A percentile compares a stretch with the other conserved stretches of the same genome.
Conservation (phyloP, 2,329 filamentous ascomycete species). For the Penicillium psychrosexuale region DNA sequence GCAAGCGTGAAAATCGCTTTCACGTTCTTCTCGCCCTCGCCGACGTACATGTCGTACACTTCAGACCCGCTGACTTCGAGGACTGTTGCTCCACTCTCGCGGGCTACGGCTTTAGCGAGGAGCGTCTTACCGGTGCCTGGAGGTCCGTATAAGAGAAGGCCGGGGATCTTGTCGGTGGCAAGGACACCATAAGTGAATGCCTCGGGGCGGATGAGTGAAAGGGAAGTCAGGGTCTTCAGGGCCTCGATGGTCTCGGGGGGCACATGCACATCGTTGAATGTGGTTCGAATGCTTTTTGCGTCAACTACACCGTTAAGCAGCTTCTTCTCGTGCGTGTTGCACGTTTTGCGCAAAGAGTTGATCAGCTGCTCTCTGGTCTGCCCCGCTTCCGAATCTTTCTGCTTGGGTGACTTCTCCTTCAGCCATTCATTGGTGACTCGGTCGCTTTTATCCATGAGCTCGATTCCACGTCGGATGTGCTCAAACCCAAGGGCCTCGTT, state of each 20-base stretch:
- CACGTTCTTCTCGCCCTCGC: slow-evolving; percentile 94
- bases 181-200: slow-evolving; percentile 96
- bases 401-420: slow-evolving; percentile 33
- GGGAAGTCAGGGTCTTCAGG: slow-evolving; percentile 80
- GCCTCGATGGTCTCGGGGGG: slow-evolving; percentile 79
- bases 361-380: slow-evolving; percentile 43
- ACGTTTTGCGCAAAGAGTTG: slow-evolving; percentile 53
- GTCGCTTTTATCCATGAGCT: slow-evolving; percentile 43
- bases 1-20: slow-evolving; percentile 87
- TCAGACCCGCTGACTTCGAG: slow-evolving; percentile 86
- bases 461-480: slow-evolving; percentile 36
- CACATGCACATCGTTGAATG: slow-evolving; percentile 83
- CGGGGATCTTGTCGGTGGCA: slow-evolving; percentile 84
- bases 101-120: slow-evolving; percentile 62
- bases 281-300: slow-evolving; percentile 75
- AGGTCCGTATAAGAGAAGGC: slow-evolving; percentile 81
- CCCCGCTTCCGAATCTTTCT: slow-evolving; percentile 31
- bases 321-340: slow-evolving; percentile 76
- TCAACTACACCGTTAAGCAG: slow-evolving; percentile 79
- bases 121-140: slow-evolving; percentile 66
- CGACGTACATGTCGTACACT: slow-evolving; percentile 95
- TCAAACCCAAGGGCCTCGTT: slow-evolving; percentile 42
- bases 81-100: slow-evolving; percentile 64
- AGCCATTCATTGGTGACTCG: slow-evolving; percentile 39
- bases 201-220: slow-evolving; percentile 83